Evolutionary conservation across 257 asterid genomes (phyloP), one percentile per base, ranked within the genome.

Genomic region (Solanum chmielewskii): DNA sequence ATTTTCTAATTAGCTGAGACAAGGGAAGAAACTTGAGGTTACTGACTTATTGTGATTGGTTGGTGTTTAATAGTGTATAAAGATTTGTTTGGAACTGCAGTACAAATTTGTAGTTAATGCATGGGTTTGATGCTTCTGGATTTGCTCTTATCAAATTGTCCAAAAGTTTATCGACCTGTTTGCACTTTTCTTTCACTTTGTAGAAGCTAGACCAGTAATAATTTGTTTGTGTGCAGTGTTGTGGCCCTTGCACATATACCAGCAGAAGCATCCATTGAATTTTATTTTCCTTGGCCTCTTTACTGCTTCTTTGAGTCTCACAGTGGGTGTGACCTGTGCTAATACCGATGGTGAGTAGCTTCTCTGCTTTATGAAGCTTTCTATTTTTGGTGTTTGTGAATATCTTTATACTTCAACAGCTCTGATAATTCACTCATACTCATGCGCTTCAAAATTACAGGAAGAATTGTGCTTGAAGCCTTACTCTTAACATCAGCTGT

Each of bases 321-420:
- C 99, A 1, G 98, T 97, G 88, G 99, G 98, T 47, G 96, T 97
- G 66, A 96, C 91, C 92, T 97, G 98, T 90, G 99, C 99, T 88
- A 94, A 96, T 83, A 95, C 98, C 35, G 99, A 97, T 90, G 99
- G 99, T 97, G 83, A 49, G 93, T 91, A 82, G 64, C 78, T 90
- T 47, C 47, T 13, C 37, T 73, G 41, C 41, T 87, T 42, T 41
- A 85, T 69, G 81, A 16, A 39, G 45, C 76, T 88, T 88, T 31
- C 87, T 75, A 42, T 25, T 29, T 21, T 78, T 82, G 37, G 68
- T 13, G 14, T 25, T 18, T 6, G 80, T 62, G 37, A 74, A n/a
- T 37, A 68, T 15, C 21, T 68, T 78, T 27, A 27, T 45, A 9
- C 62, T 71, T 73, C 11, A 16, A 45, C 84, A 78, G 52, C 25